Conservation (phyloP, 192 early-diverging fungal species). For the Entomortierella lignicola region DNA sequence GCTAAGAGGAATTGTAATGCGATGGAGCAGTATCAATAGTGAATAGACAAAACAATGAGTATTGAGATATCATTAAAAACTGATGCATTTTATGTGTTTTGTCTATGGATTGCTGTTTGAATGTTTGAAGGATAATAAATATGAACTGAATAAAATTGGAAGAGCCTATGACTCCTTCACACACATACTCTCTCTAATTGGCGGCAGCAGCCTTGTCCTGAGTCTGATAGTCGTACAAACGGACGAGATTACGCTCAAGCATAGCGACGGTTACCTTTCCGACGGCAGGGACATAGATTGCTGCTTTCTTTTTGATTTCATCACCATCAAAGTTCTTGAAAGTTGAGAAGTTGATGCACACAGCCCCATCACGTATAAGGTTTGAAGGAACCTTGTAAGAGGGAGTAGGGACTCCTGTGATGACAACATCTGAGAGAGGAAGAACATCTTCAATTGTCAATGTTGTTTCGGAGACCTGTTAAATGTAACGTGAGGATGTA, state of each 20-base stretch:
- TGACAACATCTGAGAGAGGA: constrained; percentile 93
- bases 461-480: constrained; percentile 75
- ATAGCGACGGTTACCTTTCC: constrained; percentile 99
- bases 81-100: too few species aligned
- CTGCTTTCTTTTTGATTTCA: constrained; percentile 91
- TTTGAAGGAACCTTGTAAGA: constrained; percentile 88
- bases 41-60: too few species aligned
- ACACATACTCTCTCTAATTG: background rate
- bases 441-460: constrained; percentile 84
- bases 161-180: too few species aligned
- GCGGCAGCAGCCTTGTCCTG: constrained; percentile 24
- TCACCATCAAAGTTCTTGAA: constrained; percentile 92
- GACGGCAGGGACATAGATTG: constrained; percentile 95
- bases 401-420: constrained; percentile 94
- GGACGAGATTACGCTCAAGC: constrained; percentile 95
- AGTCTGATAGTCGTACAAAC: constrained; percentile 81
- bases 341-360: constrained; percentile 98
- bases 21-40: too few species aligned
- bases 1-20: too few species aligned
- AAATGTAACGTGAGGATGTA: too few species aligned
- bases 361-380: constrained; percentile 95
- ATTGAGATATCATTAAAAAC: too few species aligned
- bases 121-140: too few species aligned
- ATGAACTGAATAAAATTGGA: too few species aligned
- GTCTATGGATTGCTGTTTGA: too few species aligned